These are phyloP conservation scores for Boletus rubroflammeus DNA, from an alignment of 768 basidiomycete species.

Conservation along the genomic window DNA sequence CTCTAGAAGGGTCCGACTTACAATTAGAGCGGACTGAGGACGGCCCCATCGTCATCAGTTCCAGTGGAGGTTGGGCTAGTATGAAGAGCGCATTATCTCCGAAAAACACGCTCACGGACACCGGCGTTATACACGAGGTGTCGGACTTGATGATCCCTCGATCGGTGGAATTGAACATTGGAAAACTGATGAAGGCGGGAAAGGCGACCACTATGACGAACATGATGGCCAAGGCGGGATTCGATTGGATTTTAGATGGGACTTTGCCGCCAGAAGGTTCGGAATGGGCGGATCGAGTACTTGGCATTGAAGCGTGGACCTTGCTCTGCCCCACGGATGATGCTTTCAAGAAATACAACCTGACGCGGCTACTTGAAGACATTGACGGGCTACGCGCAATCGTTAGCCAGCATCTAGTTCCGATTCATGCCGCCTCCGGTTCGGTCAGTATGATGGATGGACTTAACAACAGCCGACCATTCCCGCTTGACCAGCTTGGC, in stretches of 20 bases:
- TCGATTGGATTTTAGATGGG: constrained; percentile 90
- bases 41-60: constrained; percentile 42
- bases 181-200: constrained; percentile 87
- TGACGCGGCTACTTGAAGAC: constrained; percentile 68
- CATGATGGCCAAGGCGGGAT: constrained; percentile 76
- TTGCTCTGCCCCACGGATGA: constrained; percentile 88
- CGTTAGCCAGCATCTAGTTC: constrained; percentile 76
- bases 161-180: constrained; percentile 78
- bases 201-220: constrained; percentile 87
- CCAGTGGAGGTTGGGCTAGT: constrained; percentile 78
- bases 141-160: constrained; percentile 84
- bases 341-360: constrained; percentile 84
- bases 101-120: constrained; percentile 74
- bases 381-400: constrained; percentile 49
- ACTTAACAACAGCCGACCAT: constrained; percentile 66
- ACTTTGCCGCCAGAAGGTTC: constrained; percentile 71
- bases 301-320: constrained; percentile 70
- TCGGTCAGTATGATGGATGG: constrained; percentile 30
- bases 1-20: constrained; percentile 82
- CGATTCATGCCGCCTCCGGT: constrained; percentile 32
- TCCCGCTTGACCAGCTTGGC: constrained; percentile 65
- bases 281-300: constrained; percentile 51
- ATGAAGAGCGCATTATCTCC: constrained; percentile 58
- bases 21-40: constrained; percentile 62
- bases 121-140: constrained; percentile 89